Conservation (phyloP, 177 flowering plant species). For the Vitis hybrid region DNA sequence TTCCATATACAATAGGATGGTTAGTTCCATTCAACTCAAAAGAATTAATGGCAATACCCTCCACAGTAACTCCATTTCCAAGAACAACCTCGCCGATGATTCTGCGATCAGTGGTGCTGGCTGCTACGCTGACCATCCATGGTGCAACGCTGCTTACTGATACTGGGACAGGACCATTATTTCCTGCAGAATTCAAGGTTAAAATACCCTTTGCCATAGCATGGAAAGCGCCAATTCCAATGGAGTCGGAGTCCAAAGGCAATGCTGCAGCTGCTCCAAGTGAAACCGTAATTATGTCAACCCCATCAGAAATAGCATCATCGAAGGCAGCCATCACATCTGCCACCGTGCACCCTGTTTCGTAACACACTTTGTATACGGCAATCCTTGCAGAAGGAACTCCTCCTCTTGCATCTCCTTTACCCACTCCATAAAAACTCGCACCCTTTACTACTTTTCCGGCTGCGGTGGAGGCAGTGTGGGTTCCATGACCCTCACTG, state of each 20-base stretch:
- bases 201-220: too few species aligned
- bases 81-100: slow-evolving; percentile 17
- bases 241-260: not conserved
- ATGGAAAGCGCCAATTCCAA: slow-evolving; percentile 8
- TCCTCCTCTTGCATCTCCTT: slow-evolving; percentile 39
- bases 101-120: slow-evolving; percentile 25
- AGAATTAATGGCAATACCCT: slow-evolving; percentile 30
- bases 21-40: slow-evolving; percentile 12
- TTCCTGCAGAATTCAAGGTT: too few species aligned
- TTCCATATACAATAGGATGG: slow-evolving; percentile 25
- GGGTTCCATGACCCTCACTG: slow-evolving; percentile 32
- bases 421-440: slow-evolving; percentile 26
- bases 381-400: slow-evolving; percentile 42
- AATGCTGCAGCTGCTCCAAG: too few species aligned
- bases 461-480: slow-evolving; percentile 33
- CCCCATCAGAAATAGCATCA: too few species aligned
- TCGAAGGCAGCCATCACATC: too few species aligned
- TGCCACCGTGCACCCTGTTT: not conserved
- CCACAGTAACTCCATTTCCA: slow-evolving; percentile 13
- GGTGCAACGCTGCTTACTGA: slow-evolving; percentile 19
- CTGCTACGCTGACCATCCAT: slow-evolving; percentile 32
- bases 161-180: slow-evolving; percentile 10
- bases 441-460: slow-evolving; percentile 23
- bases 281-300: too few species aligned
- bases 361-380: slow-evolving; percentile 27